Conservation (phyloP, 805 yeast genomes). For the Debaryomyces castellii region DNA sequence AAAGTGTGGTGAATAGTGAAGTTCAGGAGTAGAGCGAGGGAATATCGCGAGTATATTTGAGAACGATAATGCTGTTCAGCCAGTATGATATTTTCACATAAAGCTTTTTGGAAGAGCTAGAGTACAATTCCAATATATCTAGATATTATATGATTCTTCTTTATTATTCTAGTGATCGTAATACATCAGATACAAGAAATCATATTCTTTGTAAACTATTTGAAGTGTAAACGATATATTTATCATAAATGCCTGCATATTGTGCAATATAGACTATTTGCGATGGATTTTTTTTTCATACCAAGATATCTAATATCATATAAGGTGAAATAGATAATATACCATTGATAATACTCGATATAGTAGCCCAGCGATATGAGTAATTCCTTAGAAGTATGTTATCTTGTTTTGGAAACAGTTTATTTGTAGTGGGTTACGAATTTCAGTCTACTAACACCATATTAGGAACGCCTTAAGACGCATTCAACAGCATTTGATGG, state of each 20-base stretch:
- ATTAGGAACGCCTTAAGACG: slow-evolving; percentile 69
- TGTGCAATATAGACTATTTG: not conserved
- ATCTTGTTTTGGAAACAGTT: not conserved
- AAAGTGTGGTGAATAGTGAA: not conserved
- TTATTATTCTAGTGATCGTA: too few relatives aligned
- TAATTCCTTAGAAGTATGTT: slow-evolving; percentile 62
- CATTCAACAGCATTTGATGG: slow-evolving; percentile 87
- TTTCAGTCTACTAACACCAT: slow-evolving; percentile 18
- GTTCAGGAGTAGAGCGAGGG: slow-evolving; percentile 4
- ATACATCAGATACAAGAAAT: too few relatives aligned
- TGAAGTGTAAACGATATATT: too few relatives aligned
- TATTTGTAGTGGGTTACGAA: not conserved
- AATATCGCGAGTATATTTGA: slow-evolving; percentile 1
- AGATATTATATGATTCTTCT: too few relatives aligned
- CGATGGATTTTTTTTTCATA: slow-evolving; percentile 5
- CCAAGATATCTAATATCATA: not conserved
- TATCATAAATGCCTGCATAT: too few relatives aligned
- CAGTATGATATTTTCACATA: not conserved
- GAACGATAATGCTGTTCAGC: not conserved
- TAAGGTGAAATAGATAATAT: not conserved
- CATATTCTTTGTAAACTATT: too few relatives aligned
- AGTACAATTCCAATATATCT: too few relatives aligned
- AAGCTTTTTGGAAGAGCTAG: not conserved
- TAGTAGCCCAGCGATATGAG: slow-evolving; percentile 35
- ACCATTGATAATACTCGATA: not conserved